These are phyloP conservation scores for Nissolia schottii DNA, from an alignment of 306 rosid species.

Conservation along the genomic window DNA sequence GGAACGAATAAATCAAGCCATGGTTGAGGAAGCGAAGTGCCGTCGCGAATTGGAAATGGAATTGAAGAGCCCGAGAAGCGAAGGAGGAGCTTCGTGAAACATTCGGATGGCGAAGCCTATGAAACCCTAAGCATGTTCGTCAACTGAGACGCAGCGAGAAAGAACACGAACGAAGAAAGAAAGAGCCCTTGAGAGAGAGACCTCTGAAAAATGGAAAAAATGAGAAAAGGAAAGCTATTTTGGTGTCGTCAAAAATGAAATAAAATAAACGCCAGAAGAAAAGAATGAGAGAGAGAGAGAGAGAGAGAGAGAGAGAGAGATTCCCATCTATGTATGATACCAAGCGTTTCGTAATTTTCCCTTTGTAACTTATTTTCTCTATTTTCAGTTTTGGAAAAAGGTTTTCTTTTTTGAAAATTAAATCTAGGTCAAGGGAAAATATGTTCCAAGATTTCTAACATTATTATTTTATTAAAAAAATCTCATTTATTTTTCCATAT, in stretches of 20 bases:
- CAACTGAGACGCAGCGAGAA: not conserved
- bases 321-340: constrained; percentile 20
- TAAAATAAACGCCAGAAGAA: not conserved
- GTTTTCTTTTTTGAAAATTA: not conserved
- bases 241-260: constrained; percentile 18
- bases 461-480: too few relatives aligned
- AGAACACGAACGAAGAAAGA: not conserved
- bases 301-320: constrained; percentile 13
- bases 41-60: not conserved
- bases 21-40: not conserved
- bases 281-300: not conserved
- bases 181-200: not conserved
- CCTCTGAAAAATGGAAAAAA: constrained; percentile 2
- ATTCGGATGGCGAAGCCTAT: constrained; percentile 30
- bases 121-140: constrained; percentile 65
- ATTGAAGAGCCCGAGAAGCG: not conserved
- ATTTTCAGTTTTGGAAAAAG: not conserved
- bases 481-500: too few relatives aligned
- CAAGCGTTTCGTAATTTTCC: constrained; percentile 12
- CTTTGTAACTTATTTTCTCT: not conserved
- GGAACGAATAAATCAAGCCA: not conserved
- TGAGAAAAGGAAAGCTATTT: not conserved
- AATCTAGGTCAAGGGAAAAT: too few relatives aligned
- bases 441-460: too few relatives aligned
- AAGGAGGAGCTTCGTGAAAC: constrained; percentile 12